A percentile compares a stretch with the other conserved stretches of the same genome.
Evolutionary conservation across 2,329 filamentous ascomycete species (phyloP).

Genomic region (Pochonia chlamydosporia): DNA sequence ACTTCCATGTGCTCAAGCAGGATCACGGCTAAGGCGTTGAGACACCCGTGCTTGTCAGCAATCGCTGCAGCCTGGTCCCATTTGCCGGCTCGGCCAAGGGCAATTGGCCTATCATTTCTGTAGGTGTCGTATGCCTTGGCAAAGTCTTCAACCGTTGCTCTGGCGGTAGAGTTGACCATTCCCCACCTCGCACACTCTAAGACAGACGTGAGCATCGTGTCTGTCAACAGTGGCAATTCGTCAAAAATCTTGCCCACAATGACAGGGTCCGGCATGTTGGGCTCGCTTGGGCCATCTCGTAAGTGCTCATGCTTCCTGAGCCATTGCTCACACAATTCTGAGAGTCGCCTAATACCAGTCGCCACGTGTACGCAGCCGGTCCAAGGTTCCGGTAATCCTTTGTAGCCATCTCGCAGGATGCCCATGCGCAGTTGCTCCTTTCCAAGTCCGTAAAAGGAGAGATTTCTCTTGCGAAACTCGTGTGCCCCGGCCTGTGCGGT

Average conservation of each 20-base stretch:
- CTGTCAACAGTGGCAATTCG: slow-evolving; percentile 45
- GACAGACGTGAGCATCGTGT: slow-evolving; percentile 49
- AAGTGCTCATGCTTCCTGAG: slow-evolving; percentile 38
- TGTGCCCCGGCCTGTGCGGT: slow-evolving; percentile 54
- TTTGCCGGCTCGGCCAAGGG: slow-evolving; percentile 47
- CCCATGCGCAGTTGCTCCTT: slow-evolving; percentile 61
- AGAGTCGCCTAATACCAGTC: slow-evolving; percentile 55
- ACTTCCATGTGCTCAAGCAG: slow-evolving; percentile 47
- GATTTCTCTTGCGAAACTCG: slow-evolving; percentile 66
- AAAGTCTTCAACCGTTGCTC: slow-evolving; percentile 39
- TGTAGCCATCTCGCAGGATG: slow-evolving; percentile 58
- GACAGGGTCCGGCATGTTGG: slow-evolving; percentile 29
- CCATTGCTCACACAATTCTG: slow-evolving; percentile 53
- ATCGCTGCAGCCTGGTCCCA: slow-evolving; percentile 54
- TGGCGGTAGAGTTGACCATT: slow-evolving; percentile 32
- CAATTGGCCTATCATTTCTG: slow-evolving; percentile 46
- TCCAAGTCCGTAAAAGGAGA: slow-evolving; percentile 66
- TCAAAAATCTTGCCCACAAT: slow-evolving; percentile 41
- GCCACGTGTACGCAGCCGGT: slow-evolving; percentile 63
- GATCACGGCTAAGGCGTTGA: slow-evolving; percentile 50
- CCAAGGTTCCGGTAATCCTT: slow-evolving; percentile 75
- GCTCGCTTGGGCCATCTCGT: slow-evolving; percentile 23
- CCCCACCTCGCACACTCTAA: slow-evolving; percentile 49
- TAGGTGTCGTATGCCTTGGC: slow-evolving; percentile 42
- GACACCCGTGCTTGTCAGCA: slow-evolving; percentile 51